Percentiles rank a stretch among this genome's conserved stretches.
Evolutionary conservation across 2,329 filamentous ascomycete species (phyloP).

Genomic region (Pseudogymnoascus destructans): DNA sequence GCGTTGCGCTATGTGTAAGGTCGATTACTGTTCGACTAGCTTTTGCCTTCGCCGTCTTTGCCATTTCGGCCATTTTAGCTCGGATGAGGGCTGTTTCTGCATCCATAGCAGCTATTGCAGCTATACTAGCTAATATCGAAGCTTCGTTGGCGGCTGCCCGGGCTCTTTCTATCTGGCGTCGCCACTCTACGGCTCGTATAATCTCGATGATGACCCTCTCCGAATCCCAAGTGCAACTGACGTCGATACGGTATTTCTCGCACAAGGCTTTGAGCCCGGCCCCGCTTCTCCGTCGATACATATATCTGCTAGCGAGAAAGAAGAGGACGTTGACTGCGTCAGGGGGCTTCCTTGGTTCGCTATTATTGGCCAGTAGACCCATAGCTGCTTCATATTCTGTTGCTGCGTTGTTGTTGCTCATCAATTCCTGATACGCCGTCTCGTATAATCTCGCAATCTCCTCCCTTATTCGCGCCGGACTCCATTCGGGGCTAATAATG

Average conservation of each 20-base stretch:
- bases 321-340: not conserved
- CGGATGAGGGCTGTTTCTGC: not conserved
- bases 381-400: not conserved
- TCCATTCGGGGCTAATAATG: not conserved
- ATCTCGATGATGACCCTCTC: not conserved
- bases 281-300: not conserved
- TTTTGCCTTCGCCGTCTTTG: not conserved
- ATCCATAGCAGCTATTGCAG: not conserved
- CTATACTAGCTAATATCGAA: not conserved
- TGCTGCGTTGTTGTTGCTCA: not conserved
- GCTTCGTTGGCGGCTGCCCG: not conserved
- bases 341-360: not conserved
- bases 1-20: not conserved
- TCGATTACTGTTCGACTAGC: not conserved
- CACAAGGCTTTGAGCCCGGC: not conserved
- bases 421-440: not conserved
- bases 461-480: not conserved
- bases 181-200: not conserved
- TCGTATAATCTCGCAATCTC: slow-evolving; percentile 1
- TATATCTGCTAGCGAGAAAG: not conserved
- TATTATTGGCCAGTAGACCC: not conserved
- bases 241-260: not conserved
- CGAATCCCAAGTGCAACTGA: not conserved
- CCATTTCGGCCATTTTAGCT: not conserved
- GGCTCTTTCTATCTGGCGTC: not conserved